phyloP scores from a whole-genome alignment of 1,284 basidiomycete species.

The Porodaedalea pini region DNA sequence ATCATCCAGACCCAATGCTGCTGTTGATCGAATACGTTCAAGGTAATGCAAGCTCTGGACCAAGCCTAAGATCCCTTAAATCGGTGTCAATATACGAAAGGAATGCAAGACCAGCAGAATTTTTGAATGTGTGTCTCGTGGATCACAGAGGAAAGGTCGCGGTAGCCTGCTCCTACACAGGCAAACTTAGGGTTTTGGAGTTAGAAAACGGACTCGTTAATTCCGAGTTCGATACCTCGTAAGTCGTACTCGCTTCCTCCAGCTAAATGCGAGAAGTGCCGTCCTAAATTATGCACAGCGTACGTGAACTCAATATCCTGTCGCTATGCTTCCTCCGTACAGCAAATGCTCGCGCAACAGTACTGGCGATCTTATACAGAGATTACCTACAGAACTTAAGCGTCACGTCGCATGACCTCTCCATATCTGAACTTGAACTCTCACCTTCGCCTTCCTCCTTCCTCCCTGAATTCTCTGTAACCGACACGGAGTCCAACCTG shows the following conservation, averaged over 20 bases:
- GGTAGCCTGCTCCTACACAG: conserved; percentile 60
- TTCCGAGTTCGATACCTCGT: conserved; percentile 65
- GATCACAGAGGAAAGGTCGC: conserved; percentile 59
- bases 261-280: background rate
- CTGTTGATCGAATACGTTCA: conserved; percentile 50
- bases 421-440: conserved; percentile 13
- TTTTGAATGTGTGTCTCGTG: conserved; percentile 60
- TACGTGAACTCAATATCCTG: conserved; percentile 74
- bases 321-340: conserved; percentile 32
- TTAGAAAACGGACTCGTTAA: conserved; percentile 50
- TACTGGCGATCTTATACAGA: conserved; percentile 17
- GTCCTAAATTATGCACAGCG: conserved; percentile 42
- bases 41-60: conserved; percentile 32
- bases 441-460: conserved; percentile 35
- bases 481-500: conserved; percentile 37
- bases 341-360: conserved; percentile 10
- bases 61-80: conserved; percentile 39
- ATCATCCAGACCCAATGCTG: conserved; percentile 69
- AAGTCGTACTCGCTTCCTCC: conserved; percentile 31
- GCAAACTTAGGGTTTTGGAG: conserved; percentile 60
- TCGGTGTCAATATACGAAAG: conserved; percentile 52
- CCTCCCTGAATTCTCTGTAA: conserved; percentile 28
- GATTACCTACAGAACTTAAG: conserved; percentile 14
- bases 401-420: conserved; percentile 20
- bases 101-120: conserved; percentile 57